These are phyloP conservation scores for Aspergillus hancockii DNA, from an alignment of 495 filamentous ascomycete species.

Conservation along the genomic window DNA sequence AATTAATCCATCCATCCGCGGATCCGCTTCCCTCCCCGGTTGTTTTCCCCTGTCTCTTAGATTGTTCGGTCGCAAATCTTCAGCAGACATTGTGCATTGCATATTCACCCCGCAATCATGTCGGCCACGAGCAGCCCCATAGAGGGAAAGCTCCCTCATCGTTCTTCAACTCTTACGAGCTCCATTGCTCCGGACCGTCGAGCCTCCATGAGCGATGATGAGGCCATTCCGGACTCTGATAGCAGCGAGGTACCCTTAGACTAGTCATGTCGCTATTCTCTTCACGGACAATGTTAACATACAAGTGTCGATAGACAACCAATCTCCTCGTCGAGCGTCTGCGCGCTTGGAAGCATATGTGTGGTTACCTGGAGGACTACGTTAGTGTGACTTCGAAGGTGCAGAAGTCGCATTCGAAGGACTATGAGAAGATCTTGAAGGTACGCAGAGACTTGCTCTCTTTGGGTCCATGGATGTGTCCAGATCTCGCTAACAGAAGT, in stretches of 20 bases:
- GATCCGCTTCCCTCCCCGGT: neutral
- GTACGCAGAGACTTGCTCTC: slow-evolving; percentile 39
- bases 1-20: neutral
- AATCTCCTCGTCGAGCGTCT: slow-evolving; percentile 81
- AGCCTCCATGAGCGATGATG: slow-evolving; percentile 52
- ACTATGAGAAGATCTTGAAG: slow-evolving; percentile 94
- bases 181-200: slow-evolving; percentile 43
- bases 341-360: slow-evolving; percentile 93
- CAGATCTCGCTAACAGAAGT: slow-evolving; percentile 5
- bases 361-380: slow-evolving; percentile 88
- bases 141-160: slow-evolving; percentile 51
- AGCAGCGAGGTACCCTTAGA: slow-evolving; percentile 64
- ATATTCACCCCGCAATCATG: slow-evolving; percentile 22
- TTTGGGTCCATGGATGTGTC: neutral
- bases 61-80: neutral
- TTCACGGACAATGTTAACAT: neutral
- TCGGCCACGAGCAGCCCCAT: slow-evolving; percentile 38
- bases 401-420: slow-evolving; percentile 82
- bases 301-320: slow-evolving; percentile 54
- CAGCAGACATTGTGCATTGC: neutral
- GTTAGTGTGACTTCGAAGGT: slow-evolving; percentile 79
- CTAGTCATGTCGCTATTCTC: neutral
- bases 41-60: neutral
- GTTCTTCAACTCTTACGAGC: slow-evolving; percentile 56
- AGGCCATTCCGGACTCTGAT: slow-evolving; percentile 75